Evolutionary conservation across 257 asterid species (phyloP).

Genomic region (Solanum tarapatanum): DNA sequence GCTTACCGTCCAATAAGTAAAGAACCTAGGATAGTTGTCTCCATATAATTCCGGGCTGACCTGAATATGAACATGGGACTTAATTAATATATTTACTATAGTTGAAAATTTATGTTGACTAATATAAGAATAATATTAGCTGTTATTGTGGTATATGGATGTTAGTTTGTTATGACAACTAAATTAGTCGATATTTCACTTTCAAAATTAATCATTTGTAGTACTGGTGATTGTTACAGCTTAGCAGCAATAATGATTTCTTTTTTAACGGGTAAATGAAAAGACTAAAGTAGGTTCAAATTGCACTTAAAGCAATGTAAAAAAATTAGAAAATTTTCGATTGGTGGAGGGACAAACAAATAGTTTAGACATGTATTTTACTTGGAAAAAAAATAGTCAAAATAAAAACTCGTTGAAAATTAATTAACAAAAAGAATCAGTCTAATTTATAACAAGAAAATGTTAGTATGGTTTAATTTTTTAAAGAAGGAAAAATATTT

Average conservation of each 20-base stretch:
- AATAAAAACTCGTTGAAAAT: background rate
- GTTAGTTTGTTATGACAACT: background rate
- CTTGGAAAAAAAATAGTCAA: background rate
- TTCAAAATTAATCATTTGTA: background rate
- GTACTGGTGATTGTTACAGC: background rate
- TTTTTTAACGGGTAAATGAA: background rate
- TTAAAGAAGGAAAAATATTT: background rate
- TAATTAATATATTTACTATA: background rate
- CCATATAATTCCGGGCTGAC: constrained; percentile 82
- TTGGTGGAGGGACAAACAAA: background rate
- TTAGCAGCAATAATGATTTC: background rate
- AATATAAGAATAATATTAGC: background rate
- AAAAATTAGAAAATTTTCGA: background rate
- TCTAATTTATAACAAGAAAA: background rate
- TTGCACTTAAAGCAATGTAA: background rate
- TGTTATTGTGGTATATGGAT: background rate
- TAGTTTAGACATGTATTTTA: background rate
- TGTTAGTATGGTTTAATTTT: background rate
- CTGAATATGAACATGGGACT: constrained; percentile 23
- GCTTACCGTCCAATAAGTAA: constrained; percentile 90
- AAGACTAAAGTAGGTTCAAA: background rate
- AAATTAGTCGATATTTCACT: background rate
- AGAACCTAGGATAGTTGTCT: constrained; percentile 79
- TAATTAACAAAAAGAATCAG: background rate
- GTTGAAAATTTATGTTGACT: background rate